Evolutionary conservation across 164 flowering plant species (phyloP).

Genomic region (Vitis rotundifolia): DNA sequence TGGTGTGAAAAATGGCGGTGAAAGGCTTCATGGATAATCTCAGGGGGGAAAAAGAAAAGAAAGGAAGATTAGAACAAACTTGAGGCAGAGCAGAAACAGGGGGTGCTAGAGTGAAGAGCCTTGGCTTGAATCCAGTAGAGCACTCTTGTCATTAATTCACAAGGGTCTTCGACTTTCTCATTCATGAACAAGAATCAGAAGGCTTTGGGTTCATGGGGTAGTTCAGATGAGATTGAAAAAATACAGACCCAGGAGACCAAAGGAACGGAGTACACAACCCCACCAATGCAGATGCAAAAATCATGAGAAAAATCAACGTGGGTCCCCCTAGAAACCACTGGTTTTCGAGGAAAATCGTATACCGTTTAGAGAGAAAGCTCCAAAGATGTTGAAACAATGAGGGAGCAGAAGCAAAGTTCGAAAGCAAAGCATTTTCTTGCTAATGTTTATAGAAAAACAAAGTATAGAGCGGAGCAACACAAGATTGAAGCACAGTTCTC

Average conservation of each 20-base stretch:
- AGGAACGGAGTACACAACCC: not conserved
- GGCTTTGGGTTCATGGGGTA: too few relatives aligned
- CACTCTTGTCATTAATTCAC: not conserved
- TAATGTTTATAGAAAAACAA: conserved; percentile 30
- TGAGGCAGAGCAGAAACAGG: not conserved
- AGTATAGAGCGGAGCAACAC: conserved; percentile 14
- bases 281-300: not conserved
- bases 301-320: not conserved
- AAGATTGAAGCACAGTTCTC: conserved; percentile 32
- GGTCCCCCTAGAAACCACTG: not conserved
- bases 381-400: not conserved
- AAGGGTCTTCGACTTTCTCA: not conserved
- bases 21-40: conserved; percentile 21
- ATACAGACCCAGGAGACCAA: not conserved
- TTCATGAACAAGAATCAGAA: not conserved
- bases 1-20: not conserved
- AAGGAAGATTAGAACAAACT: not conserved
- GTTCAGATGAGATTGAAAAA: not conserved
- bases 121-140: not conserved
- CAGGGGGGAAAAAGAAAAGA: not conserved
- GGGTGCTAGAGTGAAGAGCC: not conserved
- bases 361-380: not conserved
- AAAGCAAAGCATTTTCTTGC: not conserved
- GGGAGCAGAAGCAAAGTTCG: not conserved
- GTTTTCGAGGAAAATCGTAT: not conserved